Evolutionary conservation across 2,329 filamentous ascomycete species (phyloP).

Genomic region (Phoma sp.): DNA sequence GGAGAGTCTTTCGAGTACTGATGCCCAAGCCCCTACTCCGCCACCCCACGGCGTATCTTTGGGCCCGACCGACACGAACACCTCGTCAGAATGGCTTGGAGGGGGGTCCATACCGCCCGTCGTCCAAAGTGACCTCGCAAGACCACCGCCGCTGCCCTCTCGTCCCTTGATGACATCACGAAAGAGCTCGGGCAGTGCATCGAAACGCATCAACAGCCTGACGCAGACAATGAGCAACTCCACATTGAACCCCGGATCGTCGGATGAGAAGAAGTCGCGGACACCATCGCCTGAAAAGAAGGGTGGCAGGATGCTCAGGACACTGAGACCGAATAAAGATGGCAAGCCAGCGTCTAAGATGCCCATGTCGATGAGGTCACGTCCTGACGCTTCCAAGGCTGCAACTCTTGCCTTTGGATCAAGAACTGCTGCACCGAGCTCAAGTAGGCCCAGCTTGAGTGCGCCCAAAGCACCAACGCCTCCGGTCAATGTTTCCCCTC

Average conservation of each 20-base stretch:
- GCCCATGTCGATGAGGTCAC: constrained; percentile 52
- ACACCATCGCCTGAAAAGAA: constrained; percentile 70
- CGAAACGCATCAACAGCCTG: constrained; percentile 31
- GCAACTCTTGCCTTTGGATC: constrained; percentile 68
- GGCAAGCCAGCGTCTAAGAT: constrained; percentile 57
- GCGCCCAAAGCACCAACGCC: constrained; percentile 25
- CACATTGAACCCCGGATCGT: constrained; percentile 45
- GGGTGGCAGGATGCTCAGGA: constrained; percentile 62
- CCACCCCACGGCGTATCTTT: constrained; percentile 29
- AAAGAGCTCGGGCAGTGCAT: constrained; percentile 54
- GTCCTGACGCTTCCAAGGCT: constrained; percentile 66
- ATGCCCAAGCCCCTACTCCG: constrained; percentile 33
- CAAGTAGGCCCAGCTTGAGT: constrained; percentile 24
- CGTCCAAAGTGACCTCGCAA: constrained; percentile 81
- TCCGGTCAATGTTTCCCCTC: constrained; percentile 29
- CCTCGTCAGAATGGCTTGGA: constrained; percentile 68
- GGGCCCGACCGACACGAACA: constrained; percentile 20
- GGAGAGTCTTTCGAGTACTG: constrained; percentile 38
- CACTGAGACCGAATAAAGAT: constrained; percentile 58
- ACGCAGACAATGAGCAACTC: constrained; percentile 32
- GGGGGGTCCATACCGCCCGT: constrained; percentile 82
- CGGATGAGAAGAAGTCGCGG: constrained; percentile 57
- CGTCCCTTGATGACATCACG: constrained; percentile 57
- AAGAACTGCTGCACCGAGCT: constrained; percentile 29
- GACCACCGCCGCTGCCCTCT: constrained; percentile 67